Evolutionary conservation across 225 moss, liverwort and hornwort genomes (phyloP).

Genomic region (Lunularia cruciata): DNA sequence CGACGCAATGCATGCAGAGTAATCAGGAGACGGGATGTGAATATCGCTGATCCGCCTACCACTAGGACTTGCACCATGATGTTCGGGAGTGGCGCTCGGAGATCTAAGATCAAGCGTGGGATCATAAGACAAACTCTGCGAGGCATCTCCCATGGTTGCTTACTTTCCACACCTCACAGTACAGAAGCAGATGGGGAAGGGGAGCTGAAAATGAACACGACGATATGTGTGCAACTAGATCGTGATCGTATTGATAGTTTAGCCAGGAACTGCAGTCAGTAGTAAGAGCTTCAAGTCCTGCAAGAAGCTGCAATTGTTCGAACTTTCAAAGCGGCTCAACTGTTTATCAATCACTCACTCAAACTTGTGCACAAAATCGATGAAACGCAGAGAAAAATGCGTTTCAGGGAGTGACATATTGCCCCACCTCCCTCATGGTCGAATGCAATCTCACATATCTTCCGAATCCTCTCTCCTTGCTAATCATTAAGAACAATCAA

Average conservation of each 20-base stretch:
- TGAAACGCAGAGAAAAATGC: not conserved
- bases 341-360: too few relatives aligned
- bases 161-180: too few relatives aligned
- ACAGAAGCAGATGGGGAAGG: too few relatives aligned
- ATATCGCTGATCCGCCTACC: slow-evolving; percentile 19
- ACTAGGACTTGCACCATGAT: slow-evolving; percentile 6
- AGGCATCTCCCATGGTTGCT: slow-evolving; percentile 19
- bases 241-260: too few relatives aligned
- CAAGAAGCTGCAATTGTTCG: too few relatives aligned
- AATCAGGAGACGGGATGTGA: slow-evolving; percentile 37
- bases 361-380: not conserved
- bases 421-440: not conserved
- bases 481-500: not conserved
- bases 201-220: too few relatives aligned
- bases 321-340: too few relatives aligned
- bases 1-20: slow-evolving; percentile 51
- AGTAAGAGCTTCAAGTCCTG: too few relatives aligned
- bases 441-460: not conserved
- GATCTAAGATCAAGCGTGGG: slow-evolving; percentile 5
- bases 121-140: slow-evolving; percentile 13
- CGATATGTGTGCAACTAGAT: too few relatives aligned
- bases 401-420: not conserved
- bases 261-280: too few relatives aligned
- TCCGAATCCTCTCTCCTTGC: not conserved
- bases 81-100: not conserved